phyloP scores from a whole-genome alignment of 129 eudicot genomes.

The Escallonia rubra region DNA sequence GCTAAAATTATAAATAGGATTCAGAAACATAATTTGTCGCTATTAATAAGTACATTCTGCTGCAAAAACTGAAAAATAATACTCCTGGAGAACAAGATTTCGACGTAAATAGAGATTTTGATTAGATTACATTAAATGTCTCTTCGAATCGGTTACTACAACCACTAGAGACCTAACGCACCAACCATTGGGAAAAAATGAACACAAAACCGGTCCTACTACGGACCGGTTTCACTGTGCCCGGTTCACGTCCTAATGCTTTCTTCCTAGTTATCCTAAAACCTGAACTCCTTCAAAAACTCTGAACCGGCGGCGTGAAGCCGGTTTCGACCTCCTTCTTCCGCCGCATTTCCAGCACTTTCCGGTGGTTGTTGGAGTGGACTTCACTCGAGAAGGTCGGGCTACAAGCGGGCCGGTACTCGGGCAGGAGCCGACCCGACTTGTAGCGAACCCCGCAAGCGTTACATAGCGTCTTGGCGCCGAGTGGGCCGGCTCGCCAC shows the following conservation, averaged over 20 bases:
- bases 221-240: slow-evolving; percentile 5
- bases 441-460: slow-evolving; percentile 93
- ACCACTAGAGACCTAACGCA: slow-evolving; percentile 34
- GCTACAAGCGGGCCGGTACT: slow-evolving; percentile 91
- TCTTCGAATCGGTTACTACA: slow-evolving; percentile 45
- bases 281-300: slow-evolving; percentile 40
- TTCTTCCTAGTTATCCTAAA: slow-evolving; percentile 8
- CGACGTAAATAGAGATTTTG: slow-evolving; percentile 3
- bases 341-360: slow-evolving; percentile 84
- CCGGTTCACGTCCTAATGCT: slow-evolving; percentile 26
- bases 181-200: slow-evolving; percentile 22
- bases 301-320: slow-evolving; percentile 40
- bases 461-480: slow-evolving; percentile 82
- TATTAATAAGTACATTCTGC: not conserved
- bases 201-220: slow-evolving; percentile 26
- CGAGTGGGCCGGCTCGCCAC: slow-evolving; percentile 93
- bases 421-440: slow-evolving; percentile 91
- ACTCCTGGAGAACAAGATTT: not conserved
- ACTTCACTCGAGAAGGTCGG: slow-evolving; percentile 67
- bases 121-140: slow-evolving; percentile 40
- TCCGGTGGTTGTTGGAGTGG: slow-evolving; percentile 88
- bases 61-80: not conserved
- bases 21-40: not conserved
- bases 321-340: slow-evolving; percentile 57
- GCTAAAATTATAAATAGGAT: not conserved